Evolutionary conservation across 139 green algal genomes (phyloP), one percentile per base, ranked within the genome.

Genomic region (Micractinium conductrix): DNA sequence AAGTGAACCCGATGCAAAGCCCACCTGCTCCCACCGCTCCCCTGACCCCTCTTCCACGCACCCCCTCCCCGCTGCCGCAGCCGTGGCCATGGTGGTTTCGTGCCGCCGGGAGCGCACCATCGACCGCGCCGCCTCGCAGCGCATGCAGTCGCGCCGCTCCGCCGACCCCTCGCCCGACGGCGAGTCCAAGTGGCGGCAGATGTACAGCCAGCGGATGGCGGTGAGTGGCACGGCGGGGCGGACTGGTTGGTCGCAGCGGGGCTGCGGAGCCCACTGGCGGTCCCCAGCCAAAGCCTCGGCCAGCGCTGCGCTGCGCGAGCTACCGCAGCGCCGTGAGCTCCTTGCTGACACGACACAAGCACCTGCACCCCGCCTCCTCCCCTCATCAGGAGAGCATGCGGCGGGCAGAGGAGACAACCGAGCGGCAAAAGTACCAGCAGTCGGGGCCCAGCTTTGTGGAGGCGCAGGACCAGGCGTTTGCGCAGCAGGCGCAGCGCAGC

Each of bases 141-240:
- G 76, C 58, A 73, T 12, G 19, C 72, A n/a, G 76, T 35, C 40
- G 38, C 58, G 76, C 48, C 38, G 58, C 30, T n/a, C n/a, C n/a
- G 48, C 2, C 14, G 74, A 65, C 17, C 30, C 48, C 14, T 55
- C 58, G 12, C 58, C n/a, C 7, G 76, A 55, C 17, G 37, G 33
- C 14, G 62, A 82, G 37, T 73, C 55, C 22, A 70, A 71, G 48
- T 82, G 76, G 76, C 58, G 76, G 14, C 76, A 82, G 76, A 82
- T 53, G 38, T 82, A 82, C 58, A 73, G 55, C 12, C 58, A 28
- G 0, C 76, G 76, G 58, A 82, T 82, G 76, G 24, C 38, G 70
- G 70, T 78, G 70, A 21, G 65, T n/a, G n/a, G n/a, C n/a, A n/a
- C n/a, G n/a, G n/a, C n/a, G n/a, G n/a, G n/a, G n/a, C n/a, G n/a